These are phyloP conservation scores for Penicillium maclennaniae DNA, from an alignment of 495 filamentous ascomycete species.

Conservation along the genomic window DNA sequence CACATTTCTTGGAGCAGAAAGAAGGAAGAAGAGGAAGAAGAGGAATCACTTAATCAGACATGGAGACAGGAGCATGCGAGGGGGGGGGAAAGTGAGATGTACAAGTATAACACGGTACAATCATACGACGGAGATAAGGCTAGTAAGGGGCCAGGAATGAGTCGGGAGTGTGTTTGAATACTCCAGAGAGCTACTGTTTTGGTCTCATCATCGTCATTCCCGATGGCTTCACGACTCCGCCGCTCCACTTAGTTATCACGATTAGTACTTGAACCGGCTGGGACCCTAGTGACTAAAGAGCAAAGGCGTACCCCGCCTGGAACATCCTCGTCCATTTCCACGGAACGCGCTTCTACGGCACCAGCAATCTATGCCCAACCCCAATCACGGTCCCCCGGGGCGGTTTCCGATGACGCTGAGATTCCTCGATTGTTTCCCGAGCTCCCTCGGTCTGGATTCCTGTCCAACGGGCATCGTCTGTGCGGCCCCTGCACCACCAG, in stretches of 20 bases:
- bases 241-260: background rate
- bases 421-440: slow-evolving; percentile 10
- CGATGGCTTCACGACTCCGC: slow-evolving; percentile 3
- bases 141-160: slow-evolving; percentile 13
- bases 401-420: slow-evolving; percentile 22
- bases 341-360: background rate
- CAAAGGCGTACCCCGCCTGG: background rate
- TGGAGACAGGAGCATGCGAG: slow-evolving; percentile 2
- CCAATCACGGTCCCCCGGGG: slow-evolving; percentile 8
- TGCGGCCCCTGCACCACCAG: slow-evolving; percentile 7
- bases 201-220: slow-evolving; percentile 23
- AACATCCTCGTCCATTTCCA: slow-evolving; percentile 3
- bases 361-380: slow-evolving; percentile 4
- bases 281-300: background rate
- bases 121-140: slow-evolving; percentile 13
- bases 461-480: slow-evolving; percentile 12
- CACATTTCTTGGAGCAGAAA: slow-evolving; percentile 13
- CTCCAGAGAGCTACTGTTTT: too few relatives aligned
- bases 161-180: too few relatives aligned
- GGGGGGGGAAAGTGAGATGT: background rate
- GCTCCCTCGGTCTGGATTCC: slow-evolving; percentile 17
- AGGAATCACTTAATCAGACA: background rate
- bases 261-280: background rate
- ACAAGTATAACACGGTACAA: background rate
- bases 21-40: background rate